Evolutionary conservation across 306 rosid species (phyloP), one percentile per base, ranked within the genome.

Genomic region (Trifolium pratense): DNA sequence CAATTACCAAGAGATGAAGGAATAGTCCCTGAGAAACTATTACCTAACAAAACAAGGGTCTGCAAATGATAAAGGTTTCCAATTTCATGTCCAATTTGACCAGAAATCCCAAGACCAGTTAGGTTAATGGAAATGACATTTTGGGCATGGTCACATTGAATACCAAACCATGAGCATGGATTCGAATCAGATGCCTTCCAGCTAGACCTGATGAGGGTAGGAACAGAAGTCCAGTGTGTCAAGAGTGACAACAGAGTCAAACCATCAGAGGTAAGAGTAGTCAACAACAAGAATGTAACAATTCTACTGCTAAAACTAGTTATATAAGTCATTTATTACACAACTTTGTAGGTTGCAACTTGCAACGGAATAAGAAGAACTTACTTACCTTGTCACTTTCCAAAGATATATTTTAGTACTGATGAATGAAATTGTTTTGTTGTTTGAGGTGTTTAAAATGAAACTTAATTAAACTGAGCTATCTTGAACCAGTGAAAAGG

Each of bases 121-220:
- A 92, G 83, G 11, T 89, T 79, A 10, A 92, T 66, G 79, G 82
- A 55, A 63, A 85, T 9, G 18, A 84, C 81, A 56, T 52, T 18
- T 3, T 46, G 62, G 60, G 72, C 36, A 39, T 14, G 32, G 82
- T 84, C 85, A 37, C 97, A 89, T 31, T 79, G 5, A 17, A 92
- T 63, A 70, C 96, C 97, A 1, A 58, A 37, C 93, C 97, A 92
- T 56, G 84, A 77, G 46, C 96, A 92, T 18, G 90, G 89, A 59
- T 76, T 82, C 58, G 92, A 83, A 86, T 89, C 78, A 55, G 86
- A 82, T 12, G 79, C 79, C 21, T 85, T 85, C 97, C 93, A 89
- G 46, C 67, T 74, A 16, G 85, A 85, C 49, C 29, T 58, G 17
- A 89, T 62, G 72, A 92, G 86, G 12, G 82, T 8, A 56, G 89